These are phyloP conservation scores for Penicillium sp. DNA, from an alignment of 2,329 filamentous ascomycete genomes.

Conservation along the genomic window DNA sequence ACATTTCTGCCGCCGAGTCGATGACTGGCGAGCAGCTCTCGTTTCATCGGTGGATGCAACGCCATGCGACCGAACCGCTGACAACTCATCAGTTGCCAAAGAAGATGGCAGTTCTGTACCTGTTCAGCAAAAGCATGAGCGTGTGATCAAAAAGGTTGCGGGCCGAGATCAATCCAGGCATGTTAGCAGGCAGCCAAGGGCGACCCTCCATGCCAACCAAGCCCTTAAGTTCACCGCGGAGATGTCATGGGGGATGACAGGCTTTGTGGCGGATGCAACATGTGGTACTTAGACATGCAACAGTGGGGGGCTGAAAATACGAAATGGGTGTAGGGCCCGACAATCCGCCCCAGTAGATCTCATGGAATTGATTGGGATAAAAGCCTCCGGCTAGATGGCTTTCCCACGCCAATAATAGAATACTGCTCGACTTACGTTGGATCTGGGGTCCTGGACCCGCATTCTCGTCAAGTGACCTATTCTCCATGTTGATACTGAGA, in stretches of 20 bases:
- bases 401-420: slow-evolving; percentile 7
- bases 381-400: slow-evolving; percentile 4
- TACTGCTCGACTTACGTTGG: slow-evolving; percentile 16
- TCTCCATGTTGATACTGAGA: slow-evolving; percentile 16
- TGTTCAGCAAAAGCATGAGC: slow-evolving; percentile 30
- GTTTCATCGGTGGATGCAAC: slow-evolving; percentile 17
- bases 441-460: slow-evolving; percentile 22
- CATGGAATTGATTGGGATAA: slow-evolving; percentile 10
- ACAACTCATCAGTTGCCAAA: slow-evolving; percentile 30
- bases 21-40: slow-evolving; percentile 18
- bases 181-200: neutral
- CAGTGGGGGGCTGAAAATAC: slow-evolving; percentile 9
- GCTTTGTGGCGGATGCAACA: slow-evolving; percentile 11
- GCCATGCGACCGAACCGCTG: slow-evolving; percentile 31
- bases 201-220: slow-evolving; percentile 1
- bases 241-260: slow-evolving; percentile 12
- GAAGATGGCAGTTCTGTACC: slow-evolving; percentile 19
- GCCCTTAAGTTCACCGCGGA: neutral
- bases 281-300: slow-evolving; percentile 13
- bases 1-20: slow-evolving; percentile 23
- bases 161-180: slow-evolving; percentile 18
- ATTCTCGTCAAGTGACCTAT: slow-evolving; percentile 21
- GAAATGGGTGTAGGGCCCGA: slow-evolving; percentile 7
- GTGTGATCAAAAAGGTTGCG: slow-evolving; percentile 36
- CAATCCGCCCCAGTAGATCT: slow-evolving; percentile 11